phyloP scores from a whole-genome alignment of 2,329 filamentous ascomycete genomes.

The Eutypa lata region DNA sequence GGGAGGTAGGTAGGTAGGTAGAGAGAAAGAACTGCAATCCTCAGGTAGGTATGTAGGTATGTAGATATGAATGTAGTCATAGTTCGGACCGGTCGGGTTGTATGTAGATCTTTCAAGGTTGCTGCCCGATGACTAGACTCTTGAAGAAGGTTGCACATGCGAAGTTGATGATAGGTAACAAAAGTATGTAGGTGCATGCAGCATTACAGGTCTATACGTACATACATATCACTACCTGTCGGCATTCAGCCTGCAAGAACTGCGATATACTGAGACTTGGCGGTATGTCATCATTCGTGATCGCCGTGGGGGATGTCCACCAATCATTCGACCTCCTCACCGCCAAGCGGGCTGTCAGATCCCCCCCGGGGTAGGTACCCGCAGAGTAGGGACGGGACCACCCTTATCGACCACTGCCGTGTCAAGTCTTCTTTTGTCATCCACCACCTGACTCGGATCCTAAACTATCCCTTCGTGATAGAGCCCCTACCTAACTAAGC shows the following conservation, averaged over 20 bases:
- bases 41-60: too few relatives aligned
- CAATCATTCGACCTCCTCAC: neutral
- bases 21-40: too few relatives aligned
- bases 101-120: too few relatives aligned
- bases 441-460: neutral
- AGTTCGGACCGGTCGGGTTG: too few relatives aligned
- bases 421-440: neutral
- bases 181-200: too few relatives aligned
- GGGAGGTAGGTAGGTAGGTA: too few relatives aligned
- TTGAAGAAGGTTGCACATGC: too few relatives aligned
- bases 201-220: neutral
- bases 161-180: too few relatives aligned
- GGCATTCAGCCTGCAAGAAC: neutral
- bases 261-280: neutral
- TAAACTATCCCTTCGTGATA: too few relatives aligned
- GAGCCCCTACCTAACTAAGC: too few relatives aligned
- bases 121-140: too few relatives aligned
- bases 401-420: neutral
- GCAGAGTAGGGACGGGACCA: neutral
- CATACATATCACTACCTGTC: neutral
- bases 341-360: neutral
- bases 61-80: too few relatives aligned
- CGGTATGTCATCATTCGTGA: neutral
- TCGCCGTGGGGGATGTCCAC: neutral
- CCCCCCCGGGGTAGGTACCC: neutral